Base-by-base conservation (phyloP, 2,329 filamentous ascomycete genomes). In the Nemania abortiva region DNA sequence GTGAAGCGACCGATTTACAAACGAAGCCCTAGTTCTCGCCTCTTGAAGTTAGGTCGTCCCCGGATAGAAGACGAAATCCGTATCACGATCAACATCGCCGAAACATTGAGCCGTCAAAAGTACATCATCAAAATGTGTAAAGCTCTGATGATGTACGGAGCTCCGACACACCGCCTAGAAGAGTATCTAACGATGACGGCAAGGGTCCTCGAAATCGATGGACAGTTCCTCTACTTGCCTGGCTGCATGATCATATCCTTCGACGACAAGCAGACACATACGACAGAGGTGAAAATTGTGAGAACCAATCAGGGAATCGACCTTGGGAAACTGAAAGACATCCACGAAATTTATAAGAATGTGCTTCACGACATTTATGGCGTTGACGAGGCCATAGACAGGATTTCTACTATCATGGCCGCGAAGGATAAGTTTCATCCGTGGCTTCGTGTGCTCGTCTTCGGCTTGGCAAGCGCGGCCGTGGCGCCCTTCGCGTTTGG, bases 191-290 rank as follows among this genome's bases (percentile, higher is more conserved):
- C 88, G 71, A 97, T 95, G 92, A 94, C 92, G 9, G 91, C 95
- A 1, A 88, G 92, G n/a, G 92, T 96, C 1, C 86, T 98, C 45
- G 92, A 95, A 79, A 95, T 97, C 18, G 92, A 97, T 72, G 92
- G 91, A 6, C 94, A 97, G 75, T 97, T 96, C 74, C 83, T 97
- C 24, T 98, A 97, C 78, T 89, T 97, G 34, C 94, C 95, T 0
- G 93, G 93, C 0, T 97, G 93, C 77, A 98, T 98, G 95, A 92
- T 98, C 65, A 92, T 97, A 77, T 95, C 93, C 4, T 97, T 98
- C 76, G 94, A 92, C 76, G 92, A 95, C 73, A 81, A 78, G 58
- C 82, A 85, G 0, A 90, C 89, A 0, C 89, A 91, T 71, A 92
- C 90, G 0, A 89, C 88, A 18, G 89, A 91, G 74, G 88, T 91